These are phyloP conservation scores for Microascus cirrosus DNA, from an alignment of 2,329 filamentous ascomycete species.

Conservation along the genomic window DNA sequence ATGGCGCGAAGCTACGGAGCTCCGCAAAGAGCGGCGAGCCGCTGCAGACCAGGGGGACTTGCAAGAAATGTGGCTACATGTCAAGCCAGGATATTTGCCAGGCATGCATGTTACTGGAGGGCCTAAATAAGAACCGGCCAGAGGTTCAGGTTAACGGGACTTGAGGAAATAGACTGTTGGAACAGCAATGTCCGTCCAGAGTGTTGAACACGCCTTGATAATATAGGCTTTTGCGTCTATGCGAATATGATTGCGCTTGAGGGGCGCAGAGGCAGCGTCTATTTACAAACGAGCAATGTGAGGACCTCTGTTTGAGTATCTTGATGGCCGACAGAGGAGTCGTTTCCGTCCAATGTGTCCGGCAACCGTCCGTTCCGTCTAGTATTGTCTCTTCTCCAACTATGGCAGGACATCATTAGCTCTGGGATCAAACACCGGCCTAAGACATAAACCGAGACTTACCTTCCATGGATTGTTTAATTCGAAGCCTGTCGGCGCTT, in stretches of 20 bases:
- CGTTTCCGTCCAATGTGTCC: background rate
- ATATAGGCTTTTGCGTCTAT: background rate
- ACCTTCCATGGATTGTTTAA: constrained; percentile 55
- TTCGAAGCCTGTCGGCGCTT: constrained; percentile 49
- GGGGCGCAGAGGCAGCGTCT: background rate
- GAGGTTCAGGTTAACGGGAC: constrained; percentile 38
- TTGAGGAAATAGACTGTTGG: constrained; percentile 7
- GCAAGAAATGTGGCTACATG: constrained; percentile 84
- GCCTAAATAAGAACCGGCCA: constrained; percentile 69
- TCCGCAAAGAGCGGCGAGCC: constrained; percentile 10
- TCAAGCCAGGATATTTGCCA: constrained; percentile 92
- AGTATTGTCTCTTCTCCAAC: constrained; percentile 43
- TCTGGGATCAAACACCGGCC: background rate
- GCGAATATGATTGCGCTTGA: background rate
- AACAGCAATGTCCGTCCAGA: background rate
- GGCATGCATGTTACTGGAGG: constrained; percentile 81
- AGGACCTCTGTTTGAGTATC: background rate
- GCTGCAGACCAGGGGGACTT: constrained; percentile 72
- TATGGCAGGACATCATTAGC: constrained; percentile 12
- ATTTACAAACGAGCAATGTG: background rate
- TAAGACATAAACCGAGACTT: constrained; percentile 15
- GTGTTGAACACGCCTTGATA: background rate
- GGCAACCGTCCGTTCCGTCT: constrained; percentile 9
- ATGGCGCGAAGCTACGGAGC: constrained; percentile 6
- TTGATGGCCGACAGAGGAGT: background rate